Evolutionary conservation across 306 rosid species (phyloP).

Genomic region (Astragalus membranaceus): DNA sequence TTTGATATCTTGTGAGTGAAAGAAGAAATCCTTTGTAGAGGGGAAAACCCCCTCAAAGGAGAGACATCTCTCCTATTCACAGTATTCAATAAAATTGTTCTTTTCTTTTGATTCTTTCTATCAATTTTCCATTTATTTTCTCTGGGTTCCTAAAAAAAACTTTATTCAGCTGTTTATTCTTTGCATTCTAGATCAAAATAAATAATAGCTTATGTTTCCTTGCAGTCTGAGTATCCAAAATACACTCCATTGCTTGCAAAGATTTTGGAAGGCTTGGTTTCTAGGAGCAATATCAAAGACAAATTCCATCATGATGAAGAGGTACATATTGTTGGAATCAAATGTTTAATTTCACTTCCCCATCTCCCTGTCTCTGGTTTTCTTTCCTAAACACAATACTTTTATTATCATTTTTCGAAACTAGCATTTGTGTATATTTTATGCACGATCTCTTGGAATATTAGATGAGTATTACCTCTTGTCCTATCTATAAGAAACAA

Average conservation of each 20-base stretch:
- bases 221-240: conserved; percentile 84
- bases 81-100: neutral
- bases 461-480: neutral
- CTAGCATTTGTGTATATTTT: neutral
- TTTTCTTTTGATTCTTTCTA: neutral
- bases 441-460: neutral
- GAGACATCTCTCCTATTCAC: neutral
- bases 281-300: conserved; percentile 49
- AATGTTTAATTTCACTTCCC: neutral
- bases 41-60: neutral
- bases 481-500: too few species aligned
- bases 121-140: too few species aligned
- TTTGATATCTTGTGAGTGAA: neutral
- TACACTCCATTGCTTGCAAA: conserved; percentile 75
- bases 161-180: neutral
- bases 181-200: neutral
- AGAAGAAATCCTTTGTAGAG: too few species aligned
- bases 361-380: neutral
- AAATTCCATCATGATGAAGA: conserved; percentile 48
- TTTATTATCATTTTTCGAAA: neutral
- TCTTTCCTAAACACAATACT: neutral
- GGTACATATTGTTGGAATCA: conserved; percentile 34
- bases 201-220: conserved; percentile 22
- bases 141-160: neutral
- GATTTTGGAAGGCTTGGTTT: conserved; percentile 76